Evolutionary conservation across 805 yeast species (phyloP), one percentile per base, ranked within the genome.

Genomic region (Candida caryicola): DNA sequence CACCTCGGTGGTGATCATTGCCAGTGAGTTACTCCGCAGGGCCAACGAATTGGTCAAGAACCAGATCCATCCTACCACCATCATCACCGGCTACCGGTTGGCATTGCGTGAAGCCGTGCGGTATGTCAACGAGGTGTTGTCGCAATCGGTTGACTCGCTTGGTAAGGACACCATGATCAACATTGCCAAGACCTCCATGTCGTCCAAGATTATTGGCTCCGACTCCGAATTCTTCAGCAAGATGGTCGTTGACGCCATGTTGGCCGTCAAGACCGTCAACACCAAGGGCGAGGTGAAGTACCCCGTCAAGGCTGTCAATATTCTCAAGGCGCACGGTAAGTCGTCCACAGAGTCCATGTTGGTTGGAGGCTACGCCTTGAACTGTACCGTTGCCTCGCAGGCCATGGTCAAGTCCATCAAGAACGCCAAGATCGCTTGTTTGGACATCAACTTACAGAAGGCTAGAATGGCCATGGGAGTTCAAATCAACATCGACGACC

Each of bases 401-500:
- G 97, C 97, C 13, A 95, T 93, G 98, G 73, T 79, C 46, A 87
- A 84, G 54, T 71, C 74, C 36, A 69, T 89, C 33, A 62, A 66
- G 9, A 71, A 75, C 48, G 95, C 96, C 33, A 82, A 81, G 51
- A 85, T 89, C 50, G 97, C 97, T 2, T 80, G 88, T 49, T 73
- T 89, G 55, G 97, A 89, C 66, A 77, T 93, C 63, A 91, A 95
- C 65, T 71, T 93, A 57, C 99, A 95, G 62, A 91, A 90, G 62
- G 93, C 96, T 2, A 80, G 90, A 59, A 88, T 93, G 96, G 96
- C 97, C 29, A 81, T 93, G 81, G 99, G 99, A 39, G 98, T 93
- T 37, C 95, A 89, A 63, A 86, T 93, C 63, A 90, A 90, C 59
- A 88, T 93, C 57, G 95, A 87, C 53, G 97, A 93, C 61, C 99